Evolutionary conservation across 305 asterid species (phyloP), one percentile per base, ranked within the genome.

Genomic region (Fraxinus sp.): DNA sequence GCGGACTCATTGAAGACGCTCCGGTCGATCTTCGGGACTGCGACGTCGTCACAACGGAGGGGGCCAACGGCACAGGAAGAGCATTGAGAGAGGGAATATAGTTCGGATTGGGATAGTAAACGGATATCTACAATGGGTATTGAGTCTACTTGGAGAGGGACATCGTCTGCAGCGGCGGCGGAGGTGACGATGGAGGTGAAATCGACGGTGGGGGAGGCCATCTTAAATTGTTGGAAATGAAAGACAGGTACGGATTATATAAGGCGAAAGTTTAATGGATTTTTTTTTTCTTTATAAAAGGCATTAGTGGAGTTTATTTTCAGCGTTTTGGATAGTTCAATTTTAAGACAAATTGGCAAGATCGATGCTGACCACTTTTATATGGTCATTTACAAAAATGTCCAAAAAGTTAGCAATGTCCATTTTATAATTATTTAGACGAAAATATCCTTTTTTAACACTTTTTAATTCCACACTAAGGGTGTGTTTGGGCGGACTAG

Each of bases 1-100:
- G 95, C 95, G 55, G 97, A 93, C 85, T 95, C 99, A 35, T 95
- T 94, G 91, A 95, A 94, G 76, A 95, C 94, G 85, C 95, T 81
- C 90, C 93, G 97, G 84, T 95, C 97, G 20, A 95, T 91, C 80
- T 90, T 91, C 35, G 98, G 98, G 73, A 91, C 89, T 18, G 91
- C 91, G 84, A 91, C 90, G 79, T 92, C 97, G 83, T 94, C 93
- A 41, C 86, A 80, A 62, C 92, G 90, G 77, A 82, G 79, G 78
- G 92, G 90, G 78, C 90, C 88, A 85, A 84, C 86, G 83, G 88
- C 82, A 55, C 94, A 77, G 68, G 92, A 82, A 20, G 97, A 90
- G 85, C 26, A 57, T 57, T 1, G 68, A 20, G 68, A 57, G 11
- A 57, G 28, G 26, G 68, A 57, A 57, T 57, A 57, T 6, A 57